phyloP scores from a whole-genome alignment of 2,329 filamentous ascomycete genomes.

The Uncinocarpus reesii region DNA sequence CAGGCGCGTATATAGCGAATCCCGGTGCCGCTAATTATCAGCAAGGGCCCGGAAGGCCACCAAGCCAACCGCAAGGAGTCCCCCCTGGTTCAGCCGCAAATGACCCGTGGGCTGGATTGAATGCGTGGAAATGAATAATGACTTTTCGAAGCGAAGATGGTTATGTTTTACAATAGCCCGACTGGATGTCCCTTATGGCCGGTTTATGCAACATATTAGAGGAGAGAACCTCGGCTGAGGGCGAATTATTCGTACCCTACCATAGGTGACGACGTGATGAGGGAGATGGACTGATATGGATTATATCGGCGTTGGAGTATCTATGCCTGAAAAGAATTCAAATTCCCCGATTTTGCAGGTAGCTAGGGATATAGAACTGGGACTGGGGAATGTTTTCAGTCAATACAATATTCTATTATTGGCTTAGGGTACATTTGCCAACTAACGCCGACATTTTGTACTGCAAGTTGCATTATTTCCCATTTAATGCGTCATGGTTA shows the following conservation, averaged over 20 bases:
- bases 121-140: constrained; percentile 51
- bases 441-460: too few species aligned
- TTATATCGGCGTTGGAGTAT: background rate
- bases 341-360: too few species aligned
- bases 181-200: too few species aligned
- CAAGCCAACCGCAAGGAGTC: constrained; percentile 25
- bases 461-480: too few species aligned
- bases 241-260: too few species aligned
- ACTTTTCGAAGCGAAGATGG: background rate
- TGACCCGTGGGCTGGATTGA: constrained; percentile 63
- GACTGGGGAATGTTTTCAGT: too few species aligned
- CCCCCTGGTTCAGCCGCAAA: constrained; percentile 11
- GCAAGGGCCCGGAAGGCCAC: constrained; percentile 33
- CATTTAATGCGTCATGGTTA: too few species aligned
- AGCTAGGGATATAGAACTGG: too few species aligned
- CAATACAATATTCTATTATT: too few species aligned
- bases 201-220: background rate
- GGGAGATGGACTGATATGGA: background rate
- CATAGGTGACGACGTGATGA: too few species aligned
- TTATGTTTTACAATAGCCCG: background rate
- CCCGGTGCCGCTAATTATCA: constrained; percentile 46
- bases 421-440: too few species aligned
- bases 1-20: constrained; percentile 42
- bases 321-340: too few species aligned
- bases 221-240: background rate